Base-by-base conservation (phyloP, 495 filamentous ascomycete genomes). In the Hypoxylon trugodes region DNA sequence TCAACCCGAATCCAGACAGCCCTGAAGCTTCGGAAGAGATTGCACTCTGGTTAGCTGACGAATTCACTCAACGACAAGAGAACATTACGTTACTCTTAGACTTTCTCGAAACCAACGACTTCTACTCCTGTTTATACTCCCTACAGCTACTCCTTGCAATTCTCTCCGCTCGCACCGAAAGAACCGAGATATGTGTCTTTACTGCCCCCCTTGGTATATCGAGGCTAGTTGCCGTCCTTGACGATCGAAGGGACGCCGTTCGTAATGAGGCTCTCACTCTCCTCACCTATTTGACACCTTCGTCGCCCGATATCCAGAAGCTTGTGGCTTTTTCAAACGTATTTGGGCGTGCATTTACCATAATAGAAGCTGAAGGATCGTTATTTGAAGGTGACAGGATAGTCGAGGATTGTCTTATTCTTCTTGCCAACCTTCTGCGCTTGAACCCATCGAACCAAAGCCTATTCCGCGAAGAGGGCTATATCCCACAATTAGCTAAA, bases 21-120 rank as follows among this genome's bases (percentile, higher is more conserved):
- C 92, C 93, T 46, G 95, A 98, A 82, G 93, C 95, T 36, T 96
- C 93, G 10, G 96, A 97, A 56, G 95, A 98, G 73, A 96, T 98
- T 70, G 90, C 91, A 22, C 84, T 97, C 4, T 98, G 94, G 93
- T 83, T 98, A 51, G 94, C 95, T 42, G 95, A 98, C 77, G 93
- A 97, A 73, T 98, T 98, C 69, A 98, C 96, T 25, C 92, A 96
- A 84, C 90, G 93, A 65, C 94, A 98, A 89, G 95, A 98, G 76
- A 98, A 98, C 76, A 95, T 98, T 55, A 96, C 91, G 0, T 79
- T 93, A 30, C 83, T 98, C 37, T 84, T 98, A 49, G 91, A 95
- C 65, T 89, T 98, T 26, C 81, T 98, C 16, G 93, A 97, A 65
- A 85, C 87, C 35, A 80, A 80, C 50, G 95, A 98, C 61, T 97